Evolutionary conservation across 2,329 filamentous ascomycete genomes (phyloP), one percentile per base, ranked within the genome.

Genomic region (Xylaria sp.): DNA sequence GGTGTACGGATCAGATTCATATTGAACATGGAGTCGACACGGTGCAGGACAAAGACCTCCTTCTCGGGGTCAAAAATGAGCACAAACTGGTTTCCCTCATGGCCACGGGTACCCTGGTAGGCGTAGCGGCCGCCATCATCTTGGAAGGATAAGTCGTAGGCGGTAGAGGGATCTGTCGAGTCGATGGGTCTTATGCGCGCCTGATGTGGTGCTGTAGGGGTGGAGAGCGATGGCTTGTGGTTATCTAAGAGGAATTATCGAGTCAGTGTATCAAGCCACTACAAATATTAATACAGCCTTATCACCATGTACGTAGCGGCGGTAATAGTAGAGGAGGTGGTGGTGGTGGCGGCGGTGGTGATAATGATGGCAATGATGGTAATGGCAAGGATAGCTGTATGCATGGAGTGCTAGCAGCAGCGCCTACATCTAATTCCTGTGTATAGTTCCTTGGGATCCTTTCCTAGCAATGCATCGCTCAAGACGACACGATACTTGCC

Each of bases 1-100:
- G 91, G 92, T 14, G 89, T 89, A 64, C 86, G 88, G 61, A 88
- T 89, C 62, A 97, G 82, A 79, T 97, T 98, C 90, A 97, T 94
- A 75, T 93, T 90, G 80, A 97, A 92, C 47, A 90, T 90, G n/a
- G 90, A 91, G 77, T 93, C 89, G 63, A 98, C 84, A 60, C 89
- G 89, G 81, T 98, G 93, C 63, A 98, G 85, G 32, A 96, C 89
- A 72, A 96, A 96, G 64, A 87, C 90, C 75, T 95, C 89, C 61
- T 88, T 89, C 19, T 85, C 83, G 8, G 90, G 85, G 79, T 97
- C 92, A 76, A 95, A 96, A 66, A 95, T 87, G 60, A 97, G 85
- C 45, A 90, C 86, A 75, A 88, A 90, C 76, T 90, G 85, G 64
- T 82, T 83, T 65, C 86, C 83, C 67, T 85, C 84, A 27, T 83